These are phyloP conservation scores for Streptanthus diversifolius DNA, from an alignment of 345 rosid species.

Conservation along the genomic window DNA sequence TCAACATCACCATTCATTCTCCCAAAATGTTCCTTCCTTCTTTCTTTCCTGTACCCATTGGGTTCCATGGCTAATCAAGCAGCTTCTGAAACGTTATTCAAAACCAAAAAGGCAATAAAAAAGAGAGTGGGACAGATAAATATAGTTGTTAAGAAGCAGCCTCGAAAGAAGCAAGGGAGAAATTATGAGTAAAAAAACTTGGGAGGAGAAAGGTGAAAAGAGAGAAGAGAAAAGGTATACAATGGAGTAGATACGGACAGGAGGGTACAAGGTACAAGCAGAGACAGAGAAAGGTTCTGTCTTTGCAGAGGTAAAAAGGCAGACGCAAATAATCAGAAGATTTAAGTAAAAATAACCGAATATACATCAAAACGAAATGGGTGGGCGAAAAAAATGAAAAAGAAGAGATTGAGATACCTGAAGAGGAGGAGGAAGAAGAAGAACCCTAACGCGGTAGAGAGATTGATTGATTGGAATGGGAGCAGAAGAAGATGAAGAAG, in stretches of 20 bases:
- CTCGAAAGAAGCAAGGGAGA: background rate
- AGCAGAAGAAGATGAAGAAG: background rate
- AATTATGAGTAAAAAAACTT: background rate
- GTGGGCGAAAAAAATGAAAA: background rate
- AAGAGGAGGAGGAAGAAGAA: background rate
- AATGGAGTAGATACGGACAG: constrained; percentile 17
- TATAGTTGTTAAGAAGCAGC: background rate
- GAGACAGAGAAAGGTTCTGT: constrained; percentile 29
- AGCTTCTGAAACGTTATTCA: constrained; percentile 1
- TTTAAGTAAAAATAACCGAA: constrained; percentile 15
- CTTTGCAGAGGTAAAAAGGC: constrained; percentile 29
- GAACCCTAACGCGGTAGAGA: constrained; percentile 10
- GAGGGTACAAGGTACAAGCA: constrained; percentile 17
- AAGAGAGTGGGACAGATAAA: background rate
- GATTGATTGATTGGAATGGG: constrained; percentile 11
- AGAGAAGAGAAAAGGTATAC: constrained; percentile 18
- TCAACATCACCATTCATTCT: constrained; percentile 53
- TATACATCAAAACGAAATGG: background rate
- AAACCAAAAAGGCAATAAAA: background rate
- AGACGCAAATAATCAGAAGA: background rate
- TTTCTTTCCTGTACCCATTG: constrained; percentile 55
- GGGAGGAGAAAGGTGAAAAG: background rate
- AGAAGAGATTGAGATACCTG: constrained; percentile 7
- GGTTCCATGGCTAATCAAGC: constrained; percentile 46
- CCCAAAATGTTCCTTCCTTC: constrained; percentile 45